Percentiles rank a stretch among this genome's conserved stretches.
Conservation (phyloP, 1,284 basidiomycete genomes). For the Anthracocystis panici-leucophaei region DNA sequence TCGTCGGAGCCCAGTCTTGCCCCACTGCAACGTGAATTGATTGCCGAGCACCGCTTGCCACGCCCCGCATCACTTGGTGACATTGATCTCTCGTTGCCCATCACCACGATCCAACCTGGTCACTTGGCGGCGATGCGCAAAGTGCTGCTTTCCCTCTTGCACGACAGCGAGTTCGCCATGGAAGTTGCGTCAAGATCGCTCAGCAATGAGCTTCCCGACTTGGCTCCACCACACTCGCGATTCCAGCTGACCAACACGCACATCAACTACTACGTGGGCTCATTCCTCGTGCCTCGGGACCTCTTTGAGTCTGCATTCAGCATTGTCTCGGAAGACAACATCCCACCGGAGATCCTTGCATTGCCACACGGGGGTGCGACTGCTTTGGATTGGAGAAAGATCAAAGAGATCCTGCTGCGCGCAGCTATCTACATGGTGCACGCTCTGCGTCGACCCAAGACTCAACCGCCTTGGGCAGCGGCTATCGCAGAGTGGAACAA, state of each 20-base stretch:
- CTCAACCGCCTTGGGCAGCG: constrained; percentile 26
- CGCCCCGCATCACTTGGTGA: constrained; percentile 15
- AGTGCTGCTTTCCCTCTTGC: constrained; percentile 30
- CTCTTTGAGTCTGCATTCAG: constrained; percentile 43
- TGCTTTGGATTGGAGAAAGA: constrained; percentile 34
- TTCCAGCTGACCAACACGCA: constrained; percentile 51
- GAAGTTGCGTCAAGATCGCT: constrained; percentile 24
- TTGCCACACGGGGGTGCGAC: constrained; percentile 44
- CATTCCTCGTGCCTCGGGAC: constrained; percentile 21
- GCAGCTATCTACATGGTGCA: constrained; percentile 43
- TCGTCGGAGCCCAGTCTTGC: constrained; percentile 8
- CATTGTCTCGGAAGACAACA: constrained; percentile 28
- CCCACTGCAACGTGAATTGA: constrained; percentile 30
- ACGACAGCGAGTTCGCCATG: constrained; percentile 27
- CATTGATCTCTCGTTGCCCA: constrained; percentile 27
- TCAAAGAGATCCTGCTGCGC: constrained; percentile 35
- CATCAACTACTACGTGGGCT: constrained; percentile 44
- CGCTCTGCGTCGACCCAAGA: constrained; percentile 30
- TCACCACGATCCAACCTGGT: constrained; percentile 17
- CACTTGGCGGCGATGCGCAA: constrained; percentile 41
- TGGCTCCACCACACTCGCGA: constrained; percentile 27
- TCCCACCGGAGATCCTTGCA: constrained; percentile 35
- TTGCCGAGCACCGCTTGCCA: constrained; percentile 34
- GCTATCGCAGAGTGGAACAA: constrained; percentile 33
- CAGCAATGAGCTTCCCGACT: constrained; percentile 11